Evolutionary conservation across 176 grass and related monocot genomes (phyloP).

Genomic region (barley (Hordeum vulgare)): DNA sequence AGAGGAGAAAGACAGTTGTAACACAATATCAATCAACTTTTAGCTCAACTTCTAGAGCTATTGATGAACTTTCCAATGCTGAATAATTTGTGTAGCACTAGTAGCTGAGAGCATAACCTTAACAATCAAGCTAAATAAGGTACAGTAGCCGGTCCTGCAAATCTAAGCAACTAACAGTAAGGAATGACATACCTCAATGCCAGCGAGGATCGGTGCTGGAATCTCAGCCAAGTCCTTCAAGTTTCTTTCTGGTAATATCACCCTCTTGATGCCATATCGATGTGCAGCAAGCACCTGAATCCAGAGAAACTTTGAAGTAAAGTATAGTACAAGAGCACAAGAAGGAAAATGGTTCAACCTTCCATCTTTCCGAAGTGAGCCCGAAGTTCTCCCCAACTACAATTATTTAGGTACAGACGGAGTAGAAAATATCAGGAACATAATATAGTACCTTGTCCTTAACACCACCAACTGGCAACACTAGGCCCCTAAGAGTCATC

Average conservation of each 20-base stretch:
- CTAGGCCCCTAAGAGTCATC: slow-evolving; percentile 94
- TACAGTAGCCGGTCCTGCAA: background rate
- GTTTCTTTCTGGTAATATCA: slow-evolving; percentile 95
- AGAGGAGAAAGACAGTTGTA: background rate
- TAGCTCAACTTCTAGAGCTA: background rate
- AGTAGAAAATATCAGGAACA: background rate
- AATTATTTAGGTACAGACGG: too few relatives aligned
- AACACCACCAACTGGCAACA: slow-evolving; percentile 91
- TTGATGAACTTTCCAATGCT: background rate
- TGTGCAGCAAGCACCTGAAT: slow-evolving; percentile 88
- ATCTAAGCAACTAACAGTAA: background rate
- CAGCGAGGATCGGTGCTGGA: slow-evolving; percentile 69
- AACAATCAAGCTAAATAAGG: background rate
- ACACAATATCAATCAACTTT: background rate
- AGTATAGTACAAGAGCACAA: background rate
- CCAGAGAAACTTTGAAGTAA: background rate
- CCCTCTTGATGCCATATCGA: slow-evolving; percentile 91
- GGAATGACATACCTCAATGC: slow-evolving; percentile 64
- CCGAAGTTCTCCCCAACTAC: too few relatives aligned
- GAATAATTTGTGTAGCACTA: background rate
- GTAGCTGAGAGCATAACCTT: background rate
- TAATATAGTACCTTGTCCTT: slow-evolving; percentile 82
- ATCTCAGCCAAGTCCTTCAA: slow-evolving; percentile 90
- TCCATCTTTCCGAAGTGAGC: background rate
- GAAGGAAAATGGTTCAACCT: background rate